A percentile compares a stretch with the other conserved stretches of the same genome.
Conservation (phyloP, 2,329 filamentous ascomycete genomes). For the Coniochaeta pulveracea region DNA sequence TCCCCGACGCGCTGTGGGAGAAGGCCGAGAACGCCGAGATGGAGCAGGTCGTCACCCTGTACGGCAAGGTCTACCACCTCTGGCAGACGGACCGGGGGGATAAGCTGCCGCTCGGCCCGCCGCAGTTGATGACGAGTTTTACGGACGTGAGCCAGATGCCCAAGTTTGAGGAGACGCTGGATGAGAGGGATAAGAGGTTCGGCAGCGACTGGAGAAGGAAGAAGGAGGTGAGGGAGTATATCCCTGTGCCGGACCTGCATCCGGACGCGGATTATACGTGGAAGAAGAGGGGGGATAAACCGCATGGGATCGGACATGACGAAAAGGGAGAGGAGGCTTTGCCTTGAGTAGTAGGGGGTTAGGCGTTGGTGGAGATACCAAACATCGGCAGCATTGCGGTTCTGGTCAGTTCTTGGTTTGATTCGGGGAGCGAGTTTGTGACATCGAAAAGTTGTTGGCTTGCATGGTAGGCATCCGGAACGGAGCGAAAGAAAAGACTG, state of each 20-base stretch:
- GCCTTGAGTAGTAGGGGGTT: no score
- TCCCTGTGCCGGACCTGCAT: constrained; percentile 30
- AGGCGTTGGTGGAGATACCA: no score
- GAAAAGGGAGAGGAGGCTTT: no score
- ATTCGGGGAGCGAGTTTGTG: constrained; percentile 1
- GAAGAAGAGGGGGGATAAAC: constrained; percentile 11
- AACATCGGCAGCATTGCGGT: no score
- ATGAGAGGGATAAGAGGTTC: constrained; percentile 32
- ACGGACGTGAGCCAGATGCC: constrained; percentile 36
- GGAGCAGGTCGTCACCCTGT: constrained; percentile 61
- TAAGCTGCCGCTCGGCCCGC: constrained; percentile 36
- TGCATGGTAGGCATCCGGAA: no score
- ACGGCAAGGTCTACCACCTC: constrained; percentile 77
- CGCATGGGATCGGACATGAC: no score
- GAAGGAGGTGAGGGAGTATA: constrained; percentile 28
- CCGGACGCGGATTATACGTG: constrained; percentile 15
- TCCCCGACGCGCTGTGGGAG: constrained; percentile 59
- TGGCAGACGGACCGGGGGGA: constrained; percentile 78
- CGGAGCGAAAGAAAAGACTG: no score
- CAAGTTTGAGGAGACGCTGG: constrained; percentile 29
- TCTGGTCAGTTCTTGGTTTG: no score
- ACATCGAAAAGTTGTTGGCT: no score
- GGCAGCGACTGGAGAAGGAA: constrained; percentile 33
- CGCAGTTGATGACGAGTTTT: constrained; percentile 43
- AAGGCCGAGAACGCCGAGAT: constrained; percentile 69